Evolutionary conservation across 192 early-diverging fungal species (phyloP), one percentile per base, ranked within the genome.

Genomic region (Coemansia sp.): DNA sequence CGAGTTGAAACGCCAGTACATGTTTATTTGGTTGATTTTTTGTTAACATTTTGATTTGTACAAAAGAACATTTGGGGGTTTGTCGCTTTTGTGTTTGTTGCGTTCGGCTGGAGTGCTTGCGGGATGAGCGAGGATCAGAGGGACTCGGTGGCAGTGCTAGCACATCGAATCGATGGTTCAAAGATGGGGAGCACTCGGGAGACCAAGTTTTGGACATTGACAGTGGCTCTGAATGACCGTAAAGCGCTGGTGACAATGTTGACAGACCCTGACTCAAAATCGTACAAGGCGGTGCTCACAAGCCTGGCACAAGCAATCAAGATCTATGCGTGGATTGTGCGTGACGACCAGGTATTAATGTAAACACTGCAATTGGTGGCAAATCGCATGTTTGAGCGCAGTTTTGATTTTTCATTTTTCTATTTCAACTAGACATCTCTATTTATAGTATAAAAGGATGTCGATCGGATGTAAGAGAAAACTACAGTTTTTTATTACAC

Each of bases 291-390:
- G 0, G 75, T 69, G 3, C 61, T 71, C n/a, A 72, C 69, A 22
- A 78, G 75, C 51, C 66, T 78, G 12, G 66, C 69, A 13, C 69
- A 78, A 66, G 69, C 75, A 2, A 48, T 72, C 39, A 78, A 78
- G 66, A 22, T 65, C 1, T 72, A 78, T 35, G 69, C 66, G 18
- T 78, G 75, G 75, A 65, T 71, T 8, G 69, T 62, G 26, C 65
- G 65, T 38, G 66, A 72, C 27, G 69, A 72, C 53, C 63, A 66
- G 56, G 26, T 38, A 11, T 63, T 72, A 26, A 68, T 72, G 62
- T 26, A 59, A 38, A 47, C 60, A 11, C 50, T 78, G 9, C 75
- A 78, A 51, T 3, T 35, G 2, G 75, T 72, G 18, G 75, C 75
- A 1, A 69, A 72, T 29, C 61, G 75, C 1, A 62, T 78, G 59